These are phyloP conservation scores for Nicotiana tabacum DNA, from an alignment of 257 asterid genomes.

Conservation along the genomic window DNA sequence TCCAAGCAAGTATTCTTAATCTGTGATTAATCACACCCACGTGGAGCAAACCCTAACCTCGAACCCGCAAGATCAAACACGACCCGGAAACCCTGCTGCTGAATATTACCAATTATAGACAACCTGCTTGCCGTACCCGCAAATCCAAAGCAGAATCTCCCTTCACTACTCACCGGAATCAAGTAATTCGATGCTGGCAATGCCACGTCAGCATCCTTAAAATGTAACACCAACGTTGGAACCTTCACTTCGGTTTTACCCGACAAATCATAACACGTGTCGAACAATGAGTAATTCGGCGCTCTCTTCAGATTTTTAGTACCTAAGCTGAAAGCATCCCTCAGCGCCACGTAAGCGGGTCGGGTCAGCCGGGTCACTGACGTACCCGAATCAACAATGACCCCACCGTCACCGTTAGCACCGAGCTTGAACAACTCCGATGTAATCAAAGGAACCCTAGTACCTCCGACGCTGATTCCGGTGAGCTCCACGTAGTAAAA, in stretches of 20 bases:
- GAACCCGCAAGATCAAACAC: constrained; percentile 49
- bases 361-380: constrained; percentile 13
- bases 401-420: background rate
- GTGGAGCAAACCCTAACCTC: constrained; percentile 54
- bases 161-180: constrained; percentile 12
- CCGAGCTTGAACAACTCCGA: constrained; percentile 46
- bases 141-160: constrained; percentile 10
- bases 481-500: constrained; percentile 64
- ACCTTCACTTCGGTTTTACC: constrained; percentile 7
- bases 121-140: constrained; percentile 12
- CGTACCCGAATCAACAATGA: constrained; percentile 13
- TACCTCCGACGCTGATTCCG: constrained; percentile 83
- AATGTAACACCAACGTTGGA: constrained; percentile 13
- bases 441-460: constrained; percentile 37
- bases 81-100: constrained; percentile 70
- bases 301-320: constrained; percentile 39
- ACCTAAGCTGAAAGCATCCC: constrained; percentile 28
- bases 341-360: background rate
- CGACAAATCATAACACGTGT: constrained; percentile 1
- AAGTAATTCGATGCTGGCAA: constrained; percentile 13
- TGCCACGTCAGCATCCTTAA: constrained; percentile 7
- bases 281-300: constrained; percentile 3
- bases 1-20: no score
- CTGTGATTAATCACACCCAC: constrained; percentile 22
- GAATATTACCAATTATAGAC: constrained; percentile 57